These are phyloP conservation scores for Ophiosphaerella narmari DNA, from an alignment of 2,329 filamentous ascomycete species.

Conservation along the genomic window DNA sequence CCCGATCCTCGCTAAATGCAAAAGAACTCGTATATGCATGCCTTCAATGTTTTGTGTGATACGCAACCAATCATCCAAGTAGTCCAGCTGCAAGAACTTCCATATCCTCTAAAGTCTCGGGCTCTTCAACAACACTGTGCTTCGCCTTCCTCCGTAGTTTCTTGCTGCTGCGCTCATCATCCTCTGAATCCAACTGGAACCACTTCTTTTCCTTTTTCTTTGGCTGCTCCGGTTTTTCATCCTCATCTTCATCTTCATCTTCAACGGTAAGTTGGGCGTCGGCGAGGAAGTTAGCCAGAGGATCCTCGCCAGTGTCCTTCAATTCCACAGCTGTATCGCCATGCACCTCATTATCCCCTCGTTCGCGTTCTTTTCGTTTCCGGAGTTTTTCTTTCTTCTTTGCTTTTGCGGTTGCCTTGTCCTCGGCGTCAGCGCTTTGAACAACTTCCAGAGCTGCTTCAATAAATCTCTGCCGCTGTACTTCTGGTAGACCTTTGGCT, in stretches of 20 bases:
- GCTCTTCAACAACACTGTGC: slow-evolving; percentile 69
- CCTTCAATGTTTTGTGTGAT: too few relatives aligned
- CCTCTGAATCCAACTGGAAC: slow-evolving; percentile 71
- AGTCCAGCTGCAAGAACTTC: slow-evolving; percentile 77
- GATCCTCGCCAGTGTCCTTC: slow-evolving; percentile 43
- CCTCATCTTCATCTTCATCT: slow-evolving; percentile 40
- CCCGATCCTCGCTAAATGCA: too few relatives aligned
- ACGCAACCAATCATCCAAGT: slow-evolving; percentile 50
- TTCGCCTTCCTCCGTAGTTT: slow-evolving; percentile 54
- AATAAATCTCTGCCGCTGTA: slow-evolving; percentile 77
- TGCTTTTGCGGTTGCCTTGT: slow-evolving; percentile 79
- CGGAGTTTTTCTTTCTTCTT: slow-evolving; percentile 77
- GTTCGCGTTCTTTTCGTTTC: slow-evolving; percentile 71
- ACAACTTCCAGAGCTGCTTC: slow-evolving; percentile 74
- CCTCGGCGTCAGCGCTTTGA: slow-evolving; percentile 73
- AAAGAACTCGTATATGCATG: too few relatives aligned
- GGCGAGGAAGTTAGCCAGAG: slow-evolving; percentile 50
- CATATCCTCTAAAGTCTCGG: slow-evolving; percentile 78
- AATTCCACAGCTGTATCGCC: slow-evolving; percentile 33
- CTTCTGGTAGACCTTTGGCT: slow-evolving; percentile 73
- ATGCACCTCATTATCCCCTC: slow-evolving; percentile 50
- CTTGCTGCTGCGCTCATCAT: slow-evolving; percentile 49
- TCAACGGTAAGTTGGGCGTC: slow-evolving; percentile 47
- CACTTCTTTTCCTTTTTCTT: slow-evolving; percentile 76
- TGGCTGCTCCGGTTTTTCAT: slow-evolving; percentile 51